These are phyloP conservation scores for Kazachstania sp. DNA, from an alignment of 1,139 yeast species.

Conservation along the genomic window DNA sequence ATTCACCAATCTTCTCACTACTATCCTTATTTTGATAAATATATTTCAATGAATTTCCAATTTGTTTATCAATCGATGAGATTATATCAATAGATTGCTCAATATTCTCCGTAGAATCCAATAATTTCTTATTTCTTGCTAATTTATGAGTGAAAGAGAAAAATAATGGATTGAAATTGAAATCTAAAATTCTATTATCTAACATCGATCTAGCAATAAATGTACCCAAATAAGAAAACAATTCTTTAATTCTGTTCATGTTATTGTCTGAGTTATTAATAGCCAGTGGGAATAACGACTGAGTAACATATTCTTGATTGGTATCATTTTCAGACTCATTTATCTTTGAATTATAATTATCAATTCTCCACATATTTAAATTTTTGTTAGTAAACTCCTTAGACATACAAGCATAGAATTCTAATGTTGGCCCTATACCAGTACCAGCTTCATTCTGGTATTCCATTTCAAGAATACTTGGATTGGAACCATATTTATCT, in stretches of 20 bases:
- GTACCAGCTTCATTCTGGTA: conserved; percentile 92
- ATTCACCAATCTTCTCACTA: conserved; percentile 33
- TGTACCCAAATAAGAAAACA: conserved; percentile 66
- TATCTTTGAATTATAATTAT: conserved; percentile 26
- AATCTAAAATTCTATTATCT: conserved; percentile 81
- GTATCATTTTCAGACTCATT: conserved; percentile 28
- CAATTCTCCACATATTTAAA: conserved; percentile 61
- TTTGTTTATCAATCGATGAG: conserved; percentile 46
- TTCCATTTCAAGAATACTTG: conserved; percentile 79
- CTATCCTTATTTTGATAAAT: conserved; percentile 39
- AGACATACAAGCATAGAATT: conserved; percentile 79
- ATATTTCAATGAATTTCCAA: conserved; percentile 54
- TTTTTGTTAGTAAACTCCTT: conserved; percentile 55
- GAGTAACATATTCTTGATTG: conserved; percentile 34
- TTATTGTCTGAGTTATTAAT: conserved; percentile 34
- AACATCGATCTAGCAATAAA: conserved; percentile 80
- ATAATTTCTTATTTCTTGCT: neutral
- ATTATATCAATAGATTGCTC: conserved; percentile 39
- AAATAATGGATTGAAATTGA: conserved; percentile 65
- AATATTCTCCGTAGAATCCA: conserved; percentile 7
- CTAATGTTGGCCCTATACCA: conserved; percentile 92
- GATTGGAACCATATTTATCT: conserved; percentile 67
- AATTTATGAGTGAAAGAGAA: conserved; percentile 40
- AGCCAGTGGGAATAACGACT: conserved; percentile 73
- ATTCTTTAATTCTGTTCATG: conserved; percentile 40